These are phyloP conservation scores for Phytophthora foliorum DNA, from an alignment of 352 stramenopile species.

Conservation along the genomic window DNA sequence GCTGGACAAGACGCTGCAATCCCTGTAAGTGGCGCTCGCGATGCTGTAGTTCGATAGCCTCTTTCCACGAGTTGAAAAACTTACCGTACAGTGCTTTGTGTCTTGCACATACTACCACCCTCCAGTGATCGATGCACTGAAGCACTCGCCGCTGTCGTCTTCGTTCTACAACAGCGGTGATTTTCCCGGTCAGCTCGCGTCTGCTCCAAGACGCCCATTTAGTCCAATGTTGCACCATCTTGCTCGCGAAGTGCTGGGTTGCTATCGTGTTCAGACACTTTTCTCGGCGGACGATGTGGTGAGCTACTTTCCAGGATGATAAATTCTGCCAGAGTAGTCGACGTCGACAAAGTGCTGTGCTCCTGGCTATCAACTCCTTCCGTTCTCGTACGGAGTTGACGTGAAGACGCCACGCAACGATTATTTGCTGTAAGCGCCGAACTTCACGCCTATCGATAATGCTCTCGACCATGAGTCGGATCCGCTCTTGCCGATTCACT, in stretches of 20 bases:
- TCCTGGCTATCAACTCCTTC: constrained; percentile 4
- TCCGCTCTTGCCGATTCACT: constrained; percentile 19
- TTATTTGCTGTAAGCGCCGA: constrained; percentile 2
- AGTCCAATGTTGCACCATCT: constrained; percentile 36
- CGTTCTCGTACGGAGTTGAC: background rate
- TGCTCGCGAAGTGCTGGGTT: constrained; percentile 16
- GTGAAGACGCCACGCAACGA: constrained; percentile 19
- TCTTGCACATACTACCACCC: background rate
- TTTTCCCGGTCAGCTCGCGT: constrained; percentile 20
- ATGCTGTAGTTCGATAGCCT: constrained; percentile 18
- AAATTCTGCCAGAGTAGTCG: constrained; percentile 9
- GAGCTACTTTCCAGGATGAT: constrained; percentile 21
- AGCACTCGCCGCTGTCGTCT: constrained; percentile 5
- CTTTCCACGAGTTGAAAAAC: constrained; percentile 30
- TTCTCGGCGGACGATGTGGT: background rate
- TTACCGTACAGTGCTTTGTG: constrained; percentile 15
- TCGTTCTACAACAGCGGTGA: constrained; percentile 17
- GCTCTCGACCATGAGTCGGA: constrained; percentile 8
- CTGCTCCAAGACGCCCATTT: constrained; percentile 41
- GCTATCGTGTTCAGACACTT: constrained; percentile 13
- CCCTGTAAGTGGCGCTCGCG: constrained; percentile 16
- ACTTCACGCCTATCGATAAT: constrained; percentile 18
- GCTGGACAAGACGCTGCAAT: constrained; percentile 21
- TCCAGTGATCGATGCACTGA: constrained; percentile 28
- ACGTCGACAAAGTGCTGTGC: constrained; percentile 2